Evolutionary conservation across 2,329 filamentous ascomycete species (phyloP).

Genomic region (Aulographum hederae): DNA sequence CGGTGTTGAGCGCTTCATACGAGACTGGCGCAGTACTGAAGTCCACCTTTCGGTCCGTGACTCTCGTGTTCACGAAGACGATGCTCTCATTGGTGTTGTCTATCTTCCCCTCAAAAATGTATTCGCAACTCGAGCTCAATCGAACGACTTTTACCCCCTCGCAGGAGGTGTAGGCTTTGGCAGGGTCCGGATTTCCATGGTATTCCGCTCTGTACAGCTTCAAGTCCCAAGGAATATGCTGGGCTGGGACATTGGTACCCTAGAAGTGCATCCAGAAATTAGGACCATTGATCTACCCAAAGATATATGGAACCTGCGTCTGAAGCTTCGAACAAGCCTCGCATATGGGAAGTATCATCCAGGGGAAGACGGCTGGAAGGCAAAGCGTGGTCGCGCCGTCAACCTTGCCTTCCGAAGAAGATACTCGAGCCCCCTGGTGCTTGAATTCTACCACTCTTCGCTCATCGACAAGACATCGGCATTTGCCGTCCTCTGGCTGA

Average conservation of each 20-base stretch:
- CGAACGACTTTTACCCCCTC: slow-evolving; percentile 48
- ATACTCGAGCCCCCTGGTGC: slow-evolving; percentile 36
- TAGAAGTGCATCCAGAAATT: slow-evolving; percentile 40
- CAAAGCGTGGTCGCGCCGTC: slow-evolving; percentile 25
- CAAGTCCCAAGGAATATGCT: slow-evolving; percentile 38
- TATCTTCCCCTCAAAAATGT: slow-evolving; percentile 46
- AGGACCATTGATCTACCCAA: slow-evolving; percentile 29
- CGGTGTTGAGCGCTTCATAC: slow-evolving; percentile 52
- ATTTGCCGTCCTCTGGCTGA: slow-evolving; percentile 49
- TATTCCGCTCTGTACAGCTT: slow-evolving; percentile 52
- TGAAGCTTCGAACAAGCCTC: slow-evolving; percentile 42
- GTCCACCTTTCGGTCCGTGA: slow-evolving; percentile 52
- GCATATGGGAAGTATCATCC: slow-evolving; percentile 40
- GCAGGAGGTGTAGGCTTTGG: slow-evolving; percentile 58
- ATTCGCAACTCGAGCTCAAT: slow-evolving; percentile 43
- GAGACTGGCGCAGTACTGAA: slow-evolving; percentile 49
- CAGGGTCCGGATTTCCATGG: slow-evolving; percentile 48
- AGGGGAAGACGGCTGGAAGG: slow-evolving; percentile 12
- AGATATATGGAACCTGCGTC: slow-evolving; percentile 29
- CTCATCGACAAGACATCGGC: slow-evolving; percentile 37
- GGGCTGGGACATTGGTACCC: slow-evolving; percentile 56
- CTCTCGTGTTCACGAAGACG: slow-evolving; percentile 48
- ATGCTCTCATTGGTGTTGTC: slow-evolving; percentile 50
- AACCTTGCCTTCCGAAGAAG: slow-evolving; percentile 41
- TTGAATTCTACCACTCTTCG: slow-evolving; percentile 41